Conservation (phyloP, 768 basidiomycete genomes). For the Leccinellum albellum region DNA sequence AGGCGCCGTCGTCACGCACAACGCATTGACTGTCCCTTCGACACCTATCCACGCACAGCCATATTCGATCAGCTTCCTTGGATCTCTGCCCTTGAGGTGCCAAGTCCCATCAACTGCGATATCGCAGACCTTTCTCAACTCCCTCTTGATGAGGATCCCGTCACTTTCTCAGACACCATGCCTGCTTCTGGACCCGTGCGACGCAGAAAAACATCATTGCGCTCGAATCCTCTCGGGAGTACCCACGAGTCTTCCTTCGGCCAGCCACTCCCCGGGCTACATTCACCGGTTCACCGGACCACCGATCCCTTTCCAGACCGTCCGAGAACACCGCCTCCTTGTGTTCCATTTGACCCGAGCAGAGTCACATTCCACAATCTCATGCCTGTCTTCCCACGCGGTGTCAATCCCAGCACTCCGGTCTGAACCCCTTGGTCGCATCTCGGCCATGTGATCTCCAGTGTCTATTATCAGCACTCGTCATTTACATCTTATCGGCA, state of each 20-base stretch:
- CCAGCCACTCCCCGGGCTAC: slow-evolving; percentile 17
- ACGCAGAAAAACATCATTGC: slow-evolving; percentile 50
- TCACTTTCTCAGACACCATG: slow-evolving; percentile 16
- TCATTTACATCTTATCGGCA: slow-evolving; percentile 26
- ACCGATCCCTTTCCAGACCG: slow-evolving; percentile 13
- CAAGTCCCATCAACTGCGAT: slow-evolving; percentile 47
- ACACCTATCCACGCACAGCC: slow-evolving; percentile 30
- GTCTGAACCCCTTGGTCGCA: slow-evolving; percentile 5
- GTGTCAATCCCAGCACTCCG: slow-evolving; percentile 12
- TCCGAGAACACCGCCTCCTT: slow-evolving; percentile 34
- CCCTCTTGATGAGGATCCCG: slow-evolving; percentile 29
- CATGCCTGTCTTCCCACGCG: slow-evolving; percentile 53
- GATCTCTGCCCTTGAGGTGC: slow-evolving; percentile 55
- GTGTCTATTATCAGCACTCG: slow-evolving; percentile 7
- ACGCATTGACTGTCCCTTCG: slow-evolving; percentile 40
- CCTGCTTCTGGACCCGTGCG: slow-evolving; percentile 53
- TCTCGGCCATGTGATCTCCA: background rate
- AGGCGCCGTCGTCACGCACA: slow-evolving; percentile 41
- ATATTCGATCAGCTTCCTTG: slow-evolving; percentile 65
- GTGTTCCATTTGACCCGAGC: slow-evolving; percentile 42
- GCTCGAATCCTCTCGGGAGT: slow-evolving; percentile 44
- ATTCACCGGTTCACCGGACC: slow-evolving; percentile 30
- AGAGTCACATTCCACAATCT: slow-evolving; percentile 54
- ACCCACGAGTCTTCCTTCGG: slow-evolving; percentile 14
- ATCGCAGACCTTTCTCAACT: slow-evolving; percentile 67